phyloP scores from a whole-genome alignment of 2,329 filamentous ascomycete genomes.

The Pestalotiopsis fici region DNA sequence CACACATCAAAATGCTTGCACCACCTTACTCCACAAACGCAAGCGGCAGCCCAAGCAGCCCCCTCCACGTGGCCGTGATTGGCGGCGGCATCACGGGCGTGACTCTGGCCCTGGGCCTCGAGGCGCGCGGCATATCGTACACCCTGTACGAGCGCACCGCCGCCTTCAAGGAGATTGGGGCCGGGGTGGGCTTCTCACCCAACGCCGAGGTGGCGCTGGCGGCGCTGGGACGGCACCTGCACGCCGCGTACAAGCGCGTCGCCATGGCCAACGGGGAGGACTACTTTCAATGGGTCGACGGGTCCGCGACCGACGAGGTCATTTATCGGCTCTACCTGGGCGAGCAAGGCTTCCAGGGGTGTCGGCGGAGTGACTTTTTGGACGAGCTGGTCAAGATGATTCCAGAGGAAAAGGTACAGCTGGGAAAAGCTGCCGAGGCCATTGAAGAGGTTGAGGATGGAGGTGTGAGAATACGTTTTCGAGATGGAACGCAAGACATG shows the following conservation, averaged over 20 bases:
- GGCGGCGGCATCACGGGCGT: conserved; percentile 55
- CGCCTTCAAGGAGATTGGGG: conserved; percentile 46
- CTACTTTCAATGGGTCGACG: conserved; percentile 45
- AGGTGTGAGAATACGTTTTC: conserved; percentile 27
- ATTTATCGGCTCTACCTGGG: conserved; percentile 37
- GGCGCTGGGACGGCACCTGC: conserved; percentile 35
- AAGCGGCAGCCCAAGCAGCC: not conserved
- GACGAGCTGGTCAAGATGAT: conserved; percentile 37
- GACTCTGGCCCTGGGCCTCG: conserved; percentile 46
- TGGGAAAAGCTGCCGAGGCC: conserved; percentile 33
- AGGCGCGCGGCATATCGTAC: conserved; percentile 40
- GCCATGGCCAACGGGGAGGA: conserved; percentile 38
- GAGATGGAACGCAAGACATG: conserved; percentile 27
- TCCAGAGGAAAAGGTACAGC: conserved; percentile 25
- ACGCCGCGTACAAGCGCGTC: conserved; percentile 35
- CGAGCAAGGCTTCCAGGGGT: conserved; percentile 42
- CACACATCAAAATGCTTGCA: conserved; percentile 6
- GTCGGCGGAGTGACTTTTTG: conserved; percentile 39
- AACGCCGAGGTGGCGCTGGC: conserved; percentile 50
- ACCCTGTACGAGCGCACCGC: conserved; percentile 48
- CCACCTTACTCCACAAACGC: not conserved
- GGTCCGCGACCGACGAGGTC: conserved; percentile 27
- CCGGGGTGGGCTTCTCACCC: conserved; percentile 53
- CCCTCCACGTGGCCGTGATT: conserved; percentile 43
- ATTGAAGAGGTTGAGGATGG: conserved; percentile 26